Conservation (phyloP, 441 rosid species). For the Hura crepitans region DNA sequence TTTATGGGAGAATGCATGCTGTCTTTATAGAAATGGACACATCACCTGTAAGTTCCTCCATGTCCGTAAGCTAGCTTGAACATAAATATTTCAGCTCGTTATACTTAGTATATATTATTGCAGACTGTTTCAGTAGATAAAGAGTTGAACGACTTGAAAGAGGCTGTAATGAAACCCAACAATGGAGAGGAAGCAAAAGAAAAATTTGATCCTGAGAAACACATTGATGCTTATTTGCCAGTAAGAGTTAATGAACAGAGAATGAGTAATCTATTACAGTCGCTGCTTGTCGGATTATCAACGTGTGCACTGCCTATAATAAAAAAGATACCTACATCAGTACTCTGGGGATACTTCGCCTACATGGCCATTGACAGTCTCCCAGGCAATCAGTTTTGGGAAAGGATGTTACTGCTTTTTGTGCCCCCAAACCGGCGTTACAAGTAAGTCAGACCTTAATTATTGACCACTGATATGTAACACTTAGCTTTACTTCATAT, state of each 20-base stretch:
- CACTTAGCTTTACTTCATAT: not conserved
- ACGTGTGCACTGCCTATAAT: slow-evolving; percentile 56
- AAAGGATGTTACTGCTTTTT: slow-evolving; percentile 63
- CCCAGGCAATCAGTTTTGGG: slow-evolving; percentile 91
- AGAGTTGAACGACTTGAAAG: slow-evolving; percentile 56
- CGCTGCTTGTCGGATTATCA: slow-evolving; percentile 55
- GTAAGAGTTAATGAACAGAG: slow-evolving; percentile 83
- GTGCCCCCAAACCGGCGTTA: slow-evolving; percentile 59
- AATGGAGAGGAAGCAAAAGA: slow-evolving; percentile 37
- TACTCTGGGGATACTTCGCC: slow-evolving; percentile 88
- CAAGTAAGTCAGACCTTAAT: slow-evolving; percentile 46
- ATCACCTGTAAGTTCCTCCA: slow-evolving; percentile 36
- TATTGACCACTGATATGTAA: not conserved
- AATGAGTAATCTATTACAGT: slow-evolving; percentile 73
- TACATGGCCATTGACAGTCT: slow-evolving; percentile 93
- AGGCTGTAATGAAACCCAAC: slow-evolving; percentile 58
- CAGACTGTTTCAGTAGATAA: slow-evolving; percentile 44
- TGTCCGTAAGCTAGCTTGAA: not conserved
- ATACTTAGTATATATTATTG: slow-evolving; percentile 16
- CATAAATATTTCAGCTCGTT: not conserved
- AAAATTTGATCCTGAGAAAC: slow-evolving; percentile 63
- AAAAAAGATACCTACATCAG: slow-evolving; percentile 69
- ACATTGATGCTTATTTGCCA: slow-evolving; percentile 65
- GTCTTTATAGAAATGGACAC: slow-evolving; percentile 72
- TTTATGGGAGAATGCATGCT: slow-evolving; percentile 75